Base-by-base conservation (phyloP, 75 land plant species). In the Ceratopteris richardii region DNA sequence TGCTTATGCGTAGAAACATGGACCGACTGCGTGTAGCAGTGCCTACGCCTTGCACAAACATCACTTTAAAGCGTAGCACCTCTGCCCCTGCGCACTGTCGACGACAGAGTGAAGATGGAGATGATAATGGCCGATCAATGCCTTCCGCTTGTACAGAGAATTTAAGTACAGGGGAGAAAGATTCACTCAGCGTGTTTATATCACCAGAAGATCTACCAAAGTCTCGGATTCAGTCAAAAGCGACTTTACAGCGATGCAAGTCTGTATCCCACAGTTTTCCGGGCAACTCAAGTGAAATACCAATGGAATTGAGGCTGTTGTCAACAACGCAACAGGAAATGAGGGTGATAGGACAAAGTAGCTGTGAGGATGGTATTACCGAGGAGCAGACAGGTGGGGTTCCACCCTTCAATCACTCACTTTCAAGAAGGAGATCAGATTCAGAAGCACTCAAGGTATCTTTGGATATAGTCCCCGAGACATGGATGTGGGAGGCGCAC, bases 1-100 rank as follows among this genome's bases (percentile, higher is more conserved):
- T 85, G 54, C 50, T 85, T 42, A 85, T 85, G 88, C 48, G 48
- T 2, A 17, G 21, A 2, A 46, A 46, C 5, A 17, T 17, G 14
- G 48, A 46, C 4, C 48, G 17, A 2, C 21, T 46, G 48, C 48
- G 48, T 5, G 48, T 46, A 4, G 4, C 14, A 3, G 48, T 46
- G 48, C 48, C 48, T n/a, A 5, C 48, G 14, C 48, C 48, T 20
- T 46, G 14, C n/a, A 46, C 14, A 7, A 46, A 46, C 48, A 46
- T 46, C 48, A 46, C 48, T 17, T 46, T 46, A 17, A 46, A 46
- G 21, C n/a, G 48, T n/a, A 46, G 48, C 48, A 46, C 48, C 48
- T 46, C 48, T 46, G 48, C 48, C 4, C 48, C 48, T 46, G 48
- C 17, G 3, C 48, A 46, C 3, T 46, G 48, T 17, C 5, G 48